Percentiles rank a stretch among this genome's conserved stretches.
phyloP scores from a whole-genome alignment of 2,329 filamentous ascomycete genomes.

The Ceratocystis variospora region DNA sequence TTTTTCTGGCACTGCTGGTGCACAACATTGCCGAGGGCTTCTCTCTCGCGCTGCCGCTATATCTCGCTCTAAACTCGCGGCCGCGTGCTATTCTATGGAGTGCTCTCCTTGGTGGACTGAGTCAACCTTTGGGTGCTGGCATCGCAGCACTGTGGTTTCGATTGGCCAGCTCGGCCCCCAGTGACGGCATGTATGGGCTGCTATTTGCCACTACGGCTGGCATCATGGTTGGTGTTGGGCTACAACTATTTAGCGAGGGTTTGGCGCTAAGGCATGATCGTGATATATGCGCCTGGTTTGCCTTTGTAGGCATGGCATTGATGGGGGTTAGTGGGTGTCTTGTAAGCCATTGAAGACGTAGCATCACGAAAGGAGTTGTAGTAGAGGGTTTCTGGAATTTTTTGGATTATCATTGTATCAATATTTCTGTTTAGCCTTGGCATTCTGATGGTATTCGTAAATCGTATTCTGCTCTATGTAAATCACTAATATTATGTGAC shows the following conservation, averaged over 20 bases:
- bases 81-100: conserved; percentile 74
- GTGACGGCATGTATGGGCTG: conserved; percentile 43
- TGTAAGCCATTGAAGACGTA: conserved; percentile 42
- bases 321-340: conserved; percentile 75
- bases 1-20: conserved; percentile 91
- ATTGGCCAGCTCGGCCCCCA: conserved; percentile 33
- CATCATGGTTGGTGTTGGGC: conserved; percentile 86
- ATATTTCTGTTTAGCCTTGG: background rate
- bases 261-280: conserved; percentile 68
- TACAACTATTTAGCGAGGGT: conserved; percentile 80
- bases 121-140: conserved; percentile 73
- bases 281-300: conserved; percentile 64
- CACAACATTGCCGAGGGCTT: conserved; percentile 98
- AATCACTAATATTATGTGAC: background rate
- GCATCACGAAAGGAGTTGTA: background rate
- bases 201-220: conserved; percentile 85
- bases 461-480: background rate
- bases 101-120: conserved; percentile 68
- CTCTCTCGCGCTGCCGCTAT: conserved; percentile 80
- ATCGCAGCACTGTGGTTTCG: conserved; percentile 79
- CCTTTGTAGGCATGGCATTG: conserved; percentile 74
- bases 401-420: background rate
- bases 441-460: background rate
- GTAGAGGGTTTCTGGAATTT: background rate
- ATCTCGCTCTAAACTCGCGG: conserved; percentile 73